These are phyloP conservation scores for Triticum monococcum DNA, from an alignment of 176 grass and related monocot genomes.

Conservation along the genomic window DNA sequence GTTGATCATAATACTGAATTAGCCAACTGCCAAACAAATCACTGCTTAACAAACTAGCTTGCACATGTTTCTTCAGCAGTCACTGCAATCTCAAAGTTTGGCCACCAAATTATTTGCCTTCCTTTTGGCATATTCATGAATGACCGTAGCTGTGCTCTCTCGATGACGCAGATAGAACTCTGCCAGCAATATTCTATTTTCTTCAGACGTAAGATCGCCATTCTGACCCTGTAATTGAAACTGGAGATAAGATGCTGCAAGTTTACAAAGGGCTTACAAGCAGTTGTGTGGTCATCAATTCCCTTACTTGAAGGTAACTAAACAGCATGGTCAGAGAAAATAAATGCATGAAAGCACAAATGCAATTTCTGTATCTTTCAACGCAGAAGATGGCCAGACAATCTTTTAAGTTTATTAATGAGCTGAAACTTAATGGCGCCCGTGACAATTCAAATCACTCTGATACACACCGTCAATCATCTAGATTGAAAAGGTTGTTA, in stretches of 20 bases:
- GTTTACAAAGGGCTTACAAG: slow-evolving; percentile 20
- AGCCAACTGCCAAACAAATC: slow-evolving; percentile 8
- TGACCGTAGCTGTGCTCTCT: slow-evolving; percentile 58
- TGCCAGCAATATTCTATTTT: slow-evolving; percentile 87
- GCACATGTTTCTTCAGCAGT: not conserved
- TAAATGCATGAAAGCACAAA: slow-evolving; percentile 1
- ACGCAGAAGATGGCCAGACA: not conserved
- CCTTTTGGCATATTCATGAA: slow-evolving; percentile 87
- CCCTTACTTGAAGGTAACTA: not conserved
- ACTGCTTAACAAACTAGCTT: not conserved
- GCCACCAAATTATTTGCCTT: slow-evolving; percentile 42
- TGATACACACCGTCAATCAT: not conserved
- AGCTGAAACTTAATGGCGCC: not conserved
- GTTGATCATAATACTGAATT: slow-evolving; percentile 8
- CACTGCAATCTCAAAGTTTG: slow-evolving; percentile 35
- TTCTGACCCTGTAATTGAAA: slow-evolving; percentile 63
- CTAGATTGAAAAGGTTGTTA: not conserved
- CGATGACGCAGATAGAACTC: slow-evolving; percentile 93
- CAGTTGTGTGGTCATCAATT: not conserved
- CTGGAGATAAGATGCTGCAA: slow-evolving; percentile 15
- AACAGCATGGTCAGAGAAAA: slow-evolving; percentile 1
- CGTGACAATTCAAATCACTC: not conserved
- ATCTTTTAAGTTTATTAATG: not conserved
- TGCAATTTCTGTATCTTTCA: not conserved
- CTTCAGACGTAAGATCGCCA: slow-evolving; percentile 76